Percentiles rank a stretch among this genome's conserved stretches.
Conservation (phyloP, 495 filamentous ascomycete genomes). For the Chaetomium tenue region DNA sequence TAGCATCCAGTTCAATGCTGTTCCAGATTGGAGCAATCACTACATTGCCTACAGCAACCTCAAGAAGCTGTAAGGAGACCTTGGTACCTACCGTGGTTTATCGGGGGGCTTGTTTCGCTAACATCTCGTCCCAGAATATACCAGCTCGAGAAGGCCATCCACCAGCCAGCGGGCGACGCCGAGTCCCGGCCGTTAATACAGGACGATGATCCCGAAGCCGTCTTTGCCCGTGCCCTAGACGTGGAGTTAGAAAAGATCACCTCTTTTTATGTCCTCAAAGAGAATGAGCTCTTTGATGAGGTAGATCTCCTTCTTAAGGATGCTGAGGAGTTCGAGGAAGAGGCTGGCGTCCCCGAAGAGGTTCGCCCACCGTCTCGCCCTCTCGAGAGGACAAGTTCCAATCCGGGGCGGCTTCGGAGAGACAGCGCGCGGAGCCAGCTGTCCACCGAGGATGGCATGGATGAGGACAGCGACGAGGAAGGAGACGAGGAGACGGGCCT, state of each 20-base stretch:
- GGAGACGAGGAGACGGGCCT: constrained; percentile 64
- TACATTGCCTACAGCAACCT: constrained; percentile 98
- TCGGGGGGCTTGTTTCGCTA: neutral
- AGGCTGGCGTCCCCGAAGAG: constrained; percentile 48
- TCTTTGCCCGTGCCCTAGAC: constrained; percentile 80
- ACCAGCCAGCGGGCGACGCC: constrained; percentile 60
- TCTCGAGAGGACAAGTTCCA: constrained; percentile 15
- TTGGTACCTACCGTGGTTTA: neutral
- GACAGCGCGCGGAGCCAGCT: constrained; percentile 41
- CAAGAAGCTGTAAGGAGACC: constrained; percentile 85
- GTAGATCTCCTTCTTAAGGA: constrained; percentile 74
- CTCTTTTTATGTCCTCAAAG: constrained; percentile 84
- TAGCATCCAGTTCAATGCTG: constrained; percentile 98
- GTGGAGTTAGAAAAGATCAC: constrained; percentile 89
- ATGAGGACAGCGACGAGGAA: constrained; percentile 64
- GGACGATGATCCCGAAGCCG: constrained; percentile 65
- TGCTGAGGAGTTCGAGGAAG: constrained; percentile 65
- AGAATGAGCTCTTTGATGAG: constrained; percentile 78
- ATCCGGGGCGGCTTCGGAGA: constrained; percentile 29
- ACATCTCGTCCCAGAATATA: constrained; percentile 66
- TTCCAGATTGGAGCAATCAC: constrained; percentile 96
- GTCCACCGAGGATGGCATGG: constrained; percentile 51
- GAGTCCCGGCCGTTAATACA: constrained; percentile 83
- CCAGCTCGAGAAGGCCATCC: constrained; percentile 76
- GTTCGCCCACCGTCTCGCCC: constrained; percentile 33